Base-by-base conservation (phyloP, 495 filamentous ascomycete species). In the Penicillium alfredii region DNA sequence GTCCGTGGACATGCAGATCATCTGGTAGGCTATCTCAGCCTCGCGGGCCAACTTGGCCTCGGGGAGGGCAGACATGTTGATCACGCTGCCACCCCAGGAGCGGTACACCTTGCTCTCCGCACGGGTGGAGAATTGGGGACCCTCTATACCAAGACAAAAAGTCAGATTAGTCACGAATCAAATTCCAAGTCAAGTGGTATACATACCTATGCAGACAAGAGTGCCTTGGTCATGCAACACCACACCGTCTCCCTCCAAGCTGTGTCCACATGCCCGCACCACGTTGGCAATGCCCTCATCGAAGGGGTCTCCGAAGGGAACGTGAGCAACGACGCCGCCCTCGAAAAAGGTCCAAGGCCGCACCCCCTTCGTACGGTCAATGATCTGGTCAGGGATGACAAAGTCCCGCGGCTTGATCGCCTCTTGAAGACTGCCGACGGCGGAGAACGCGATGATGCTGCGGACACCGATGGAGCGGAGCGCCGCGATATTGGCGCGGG, bases 1-100 rank as follows among this genome's bases (percentile, higher is more conserved):
- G 65, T 99, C 92, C 14, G 92, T 99, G 17, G 84, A 81, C 93
- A 99, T 99, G 72, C 90, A 96, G 48, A 99, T 90, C 77, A 96
- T 90, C 67, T 90, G 86, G 55, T 95, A 96, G 10, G 82, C 84
- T 45, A 99, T 82, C 68, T 99, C 93, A 4, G 93, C 93, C 69
- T 99, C 92, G 20, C 84, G 75, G 17, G 92, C 92, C 8, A 99
- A 78, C 70, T 97, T 97, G 20, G 90, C 82, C 69, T 99, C 92
- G 15, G 92, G 92, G n/a, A 97, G 73, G 14, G 82, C 79, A 34
- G 84, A 89, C 92, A 99, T 99, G 72, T 96, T 97, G 69, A 99
- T 95, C 3, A 94, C 82, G 42, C 71, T 79, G 30, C 87, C 88
- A 56, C 87, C 88, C 82, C 86, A 93, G 31, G 78, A 71, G 40